Evolutionary conservation across 139 green algal genomes (phyloP).

Genomic region (Chlorella sp.): DNA sequence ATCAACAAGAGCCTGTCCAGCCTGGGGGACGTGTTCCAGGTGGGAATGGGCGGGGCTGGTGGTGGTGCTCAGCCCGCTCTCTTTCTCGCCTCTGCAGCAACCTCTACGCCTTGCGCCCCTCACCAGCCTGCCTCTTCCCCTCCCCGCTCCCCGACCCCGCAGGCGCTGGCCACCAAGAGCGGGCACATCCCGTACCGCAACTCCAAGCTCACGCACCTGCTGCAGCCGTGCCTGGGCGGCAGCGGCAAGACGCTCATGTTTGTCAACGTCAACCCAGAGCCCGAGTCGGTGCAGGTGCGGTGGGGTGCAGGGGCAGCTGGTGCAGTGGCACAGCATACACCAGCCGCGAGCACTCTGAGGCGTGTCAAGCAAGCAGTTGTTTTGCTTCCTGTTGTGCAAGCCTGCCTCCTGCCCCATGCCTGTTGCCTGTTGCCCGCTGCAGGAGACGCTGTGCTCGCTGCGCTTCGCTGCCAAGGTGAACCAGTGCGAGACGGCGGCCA

Average conservation of each 20-base stretch:
- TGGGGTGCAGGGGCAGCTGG: not conserved
- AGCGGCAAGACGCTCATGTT: conserved; percentile 96
- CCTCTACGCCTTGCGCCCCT: not conserved
- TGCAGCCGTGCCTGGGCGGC: conserved; percentile 90
- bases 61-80: too few species aligned
- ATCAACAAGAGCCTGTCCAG: conserved; percentile 94
- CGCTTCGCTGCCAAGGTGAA: conserved; percentile 92
- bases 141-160: not conserved
- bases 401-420: conserved; percentile 47
- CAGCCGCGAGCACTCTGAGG: not conserved
- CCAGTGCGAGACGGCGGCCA: conserved; percentile 80
- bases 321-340: not conserved
- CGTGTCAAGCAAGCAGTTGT: not conserved
- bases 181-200: conserved; percentile 91
- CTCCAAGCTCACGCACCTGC: conserved; percentile 95
- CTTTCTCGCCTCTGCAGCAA: not conserved
- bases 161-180: conserved; percentile 70
- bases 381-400: not conserved
- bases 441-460: conserved; percentile 88
- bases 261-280: conserved; percentile 94
- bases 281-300: conserved; percentile 48
- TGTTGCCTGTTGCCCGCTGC: not conserved
- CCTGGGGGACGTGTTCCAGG: conserved; percentile 90
- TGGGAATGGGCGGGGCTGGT: not conserved
- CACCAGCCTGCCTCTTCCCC: not conserved